Conservation (phyloP, 208 protist species). For the Wallacemonas sp. region DNA sequence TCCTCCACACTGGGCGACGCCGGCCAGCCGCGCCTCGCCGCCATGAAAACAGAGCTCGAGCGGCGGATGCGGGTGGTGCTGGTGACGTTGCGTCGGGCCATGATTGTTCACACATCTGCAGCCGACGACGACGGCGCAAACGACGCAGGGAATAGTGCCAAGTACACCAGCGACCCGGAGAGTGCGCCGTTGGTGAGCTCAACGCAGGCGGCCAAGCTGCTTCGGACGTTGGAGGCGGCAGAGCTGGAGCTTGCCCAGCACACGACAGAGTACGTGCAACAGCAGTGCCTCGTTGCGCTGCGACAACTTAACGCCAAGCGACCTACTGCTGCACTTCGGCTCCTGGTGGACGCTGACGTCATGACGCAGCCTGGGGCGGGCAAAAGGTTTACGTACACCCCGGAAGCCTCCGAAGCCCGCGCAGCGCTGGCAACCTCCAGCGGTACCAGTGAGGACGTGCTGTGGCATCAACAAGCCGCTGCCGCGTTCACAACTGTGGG, state of each 20-base stretch:
- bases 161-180: too few relatives aligned
- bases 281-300: constrained; percentile 34
- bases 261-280: constrained; percentile 27
- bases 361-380: constrained; percentile 42
- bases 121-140: neutral
- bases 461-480: neutral
- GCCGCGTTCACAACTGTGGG: neutral
- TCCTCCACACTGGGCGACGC: neutral
- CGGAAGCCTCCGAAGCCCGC: constrained; percentile 23
- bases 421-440: neutral
- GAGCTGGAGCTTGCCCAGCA: neutral
- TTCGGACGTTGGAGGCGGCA: constrained; percentile 3
- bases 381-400: constrained; percentile 37
- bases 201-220: neutral
- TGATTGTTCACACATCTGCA: too few relatives aligned
- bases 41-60: neutral
- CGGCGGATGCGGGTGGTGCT: neutral
- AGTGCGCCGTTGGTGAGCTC: neutral
- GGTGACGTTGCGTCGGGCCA: constrained; percentile 1
- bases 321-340: constrained; percentile 53
- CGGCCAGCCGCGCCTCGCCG: neutral
- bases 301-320: constrained; percentile 56
- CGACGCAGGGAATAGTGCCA: too few relatives aligned
- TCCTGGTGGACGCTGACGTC: constrained; percentile 33
- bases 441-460: constrained; percentile 2